Conservation (phyloP, 2,329 filamentous ascomycete genomes). For the Apiospora hydei region DNA sequence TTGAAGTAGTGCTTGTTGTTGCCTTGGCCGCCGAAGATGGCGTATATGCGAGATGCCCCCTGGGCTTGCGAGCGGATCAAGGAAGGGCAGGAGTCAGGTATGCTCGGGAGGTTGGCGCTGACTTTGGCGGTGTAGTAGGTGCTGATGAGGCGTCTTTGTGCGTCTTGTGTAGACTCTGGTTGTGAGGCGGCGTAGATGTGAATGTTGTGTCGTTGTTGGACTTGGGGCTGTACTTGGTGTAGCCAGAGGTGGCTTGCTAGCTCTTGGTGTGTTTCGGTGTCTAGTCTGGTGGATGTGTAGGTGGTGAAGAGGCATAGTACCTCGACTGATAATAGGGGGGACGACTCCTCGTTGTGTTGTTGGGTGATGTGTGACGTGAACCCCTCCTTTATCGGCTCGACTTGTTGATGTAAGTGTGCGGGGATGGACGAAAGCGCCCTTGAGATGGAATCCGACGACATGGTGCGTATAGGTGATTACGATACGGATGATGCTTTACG, state of each 20-base stretch:
- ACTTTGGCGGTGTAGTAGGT: conserved; percentile 5
- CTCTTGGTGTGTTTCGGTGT: background rate
- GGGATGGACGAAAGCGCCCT: background rate
- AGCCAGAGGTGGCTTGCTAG: background rate
- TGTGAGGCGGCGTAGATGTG: background rate
- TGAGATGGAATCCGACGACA: background rate
- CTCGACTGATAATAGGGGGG: background rate
- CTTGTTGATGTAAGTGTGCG: background rate
- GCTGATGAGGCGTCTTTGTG: background rate
- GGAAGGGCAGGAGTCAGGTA: background rate
- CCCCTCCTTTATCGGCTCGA: background rate
- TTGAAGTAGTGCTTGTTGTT: conserved; percentile 36
- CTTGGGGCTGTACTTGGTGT: background rate
- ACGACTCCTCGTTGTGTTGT: background rate
- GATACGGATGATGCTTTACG: background rate
- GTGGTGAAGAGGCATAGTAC: background rate
- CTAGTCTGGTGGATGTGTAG: background rate
- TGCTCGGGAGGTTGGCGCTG: background rate
- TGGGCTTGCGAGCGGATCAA: conserved; percentile 23
- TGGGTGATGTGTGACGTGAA: background rate
- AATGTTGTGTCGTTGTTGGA: background rate
- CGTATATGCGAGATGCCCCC: conserved; percentile 31
- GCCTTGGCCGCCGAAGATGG: conserved; percentile 36
- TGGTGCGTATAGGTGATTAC: background rate
- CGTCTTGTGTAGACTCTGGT: background rate